Conservation (phyloP, 2,329 filamentous ascomycete species). For the Neofusicoccum cordaticola region DNA sequence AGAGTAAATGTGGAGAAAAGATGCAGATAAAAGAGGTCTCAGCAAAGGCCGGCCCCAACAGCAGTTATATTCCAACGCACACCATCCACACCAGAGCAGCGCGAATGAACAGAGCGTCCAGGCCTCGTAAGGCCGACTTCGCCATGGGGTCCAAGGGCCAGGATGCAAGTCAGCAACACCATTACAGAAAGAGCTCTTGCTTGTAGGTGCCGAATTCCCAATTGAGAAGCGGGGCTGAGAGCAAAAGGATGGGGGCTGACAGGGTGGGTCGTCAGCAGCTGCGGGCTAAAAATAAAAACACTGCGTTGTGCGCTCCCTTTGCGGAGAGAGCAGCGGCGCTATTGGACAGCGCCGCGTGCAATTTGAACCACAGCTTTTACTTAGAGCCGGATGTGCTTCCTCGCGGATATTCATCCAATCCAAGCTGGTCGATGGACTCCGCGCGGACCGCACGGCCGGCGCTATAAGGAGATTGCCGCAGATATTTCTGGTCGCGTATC, state of each 20-base stretch:
- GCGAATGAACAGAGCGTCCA: not conserved
- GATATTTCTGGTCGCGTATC: not conserved
- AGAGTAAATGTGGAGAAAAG: not conserved
- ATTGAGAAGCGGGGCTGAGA: not conserved
- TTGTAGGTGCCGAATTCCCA: not conserved
- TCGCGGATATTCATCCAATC: not conserved
- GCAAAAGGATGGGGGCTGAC: not conserved
- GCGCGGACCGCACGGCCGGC: not conserved
- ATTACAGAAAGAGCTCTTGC: not conserved
- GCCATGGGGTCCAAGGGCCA: not conserved
- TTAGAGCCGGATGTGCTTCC: not conserved
- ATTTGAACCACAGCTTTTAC: not conserved
- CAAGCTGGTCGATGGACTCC: no score
- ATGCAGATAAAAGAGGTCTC: not conserved
- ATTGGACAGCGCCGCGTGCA: not conserved
- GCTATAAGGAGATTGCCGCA: not conserved
- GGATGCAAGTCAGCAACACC: conserved; percentile 8
- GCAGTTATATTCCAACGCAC: not conserved
- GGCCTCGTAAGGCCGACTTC: not conserved
- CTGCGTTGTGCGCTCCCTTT: not conserved
- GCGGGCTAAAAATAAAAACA: conserved; percentile 5
- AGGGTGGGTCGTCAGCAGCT: not conserved
- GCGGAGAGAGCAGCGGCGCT: not conserved
- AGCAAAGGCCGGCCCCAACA: not conserved
- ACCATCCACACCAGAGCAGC: not conserved